Evolutionary conservation across 345 rosid genomes (phyloP), one percentile per base, ranked within the genome.

Genomic region (Brassica napus): DNA sequence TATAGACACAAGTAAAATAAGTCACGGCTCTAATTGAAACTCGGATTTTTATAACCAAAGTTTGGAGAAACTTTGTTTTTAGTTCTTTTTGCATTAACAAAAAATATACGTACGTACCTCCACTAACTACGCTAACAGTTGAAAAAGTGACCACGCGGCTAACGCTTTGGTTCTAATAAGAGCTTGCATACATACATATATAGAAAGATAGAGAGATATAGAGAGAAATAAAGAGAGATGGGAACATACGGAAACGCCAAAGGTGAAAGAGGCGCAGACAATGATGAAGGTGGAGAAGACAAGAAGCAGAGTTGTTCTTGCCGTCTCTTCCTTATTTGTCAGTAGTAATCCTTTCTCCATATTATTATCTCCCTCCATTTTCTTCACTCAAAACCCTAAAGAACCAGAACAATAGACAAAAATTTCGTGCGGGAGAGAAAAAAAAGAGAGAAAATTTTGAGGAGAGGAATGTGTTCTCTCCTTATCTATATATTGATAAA

Each of bases 201-300:
- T 18, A 72, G 31, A 26, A 26, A 26, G 47, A 35, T 35, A 35
- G 8, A n/a, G 10, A 8, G 3, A 47, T 47, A 54, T 23, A 65
- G 4, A 32, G 15, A 68, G 68, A 68, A 59, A 59, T 44, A 60
- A 47, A 76, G 9, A 68, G 61, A 42, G 31, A 52, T 59, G 31
- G 62, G 23, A 18, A 31, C 87, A 74, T 82, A 89, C 93, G 61
- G 89, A 76, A 60, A 72, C 70, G 14, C 91, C 91, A 69, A 31
- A 87, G 78, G 75, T 58, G 81, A 84, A 83, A 68, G 87, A 87
- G 75, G 88, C 88, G 30, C 84, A 85, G 65, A 79, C 83, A 47
- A 92, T 89, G 15, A 85, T 78, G 58, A 86, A 73, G 35, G 94
- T 86, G 71, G 91, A 81, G 44, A 86, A 74, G 49, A 88, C 10